A percentile compares a stretch with the other conserved stretches of the same genome.
Evolutionary conservation across 2,329 filamentous ascomycete genomes (phyloP).

Genomic region (Tricladium varicosporioides): DNA sequence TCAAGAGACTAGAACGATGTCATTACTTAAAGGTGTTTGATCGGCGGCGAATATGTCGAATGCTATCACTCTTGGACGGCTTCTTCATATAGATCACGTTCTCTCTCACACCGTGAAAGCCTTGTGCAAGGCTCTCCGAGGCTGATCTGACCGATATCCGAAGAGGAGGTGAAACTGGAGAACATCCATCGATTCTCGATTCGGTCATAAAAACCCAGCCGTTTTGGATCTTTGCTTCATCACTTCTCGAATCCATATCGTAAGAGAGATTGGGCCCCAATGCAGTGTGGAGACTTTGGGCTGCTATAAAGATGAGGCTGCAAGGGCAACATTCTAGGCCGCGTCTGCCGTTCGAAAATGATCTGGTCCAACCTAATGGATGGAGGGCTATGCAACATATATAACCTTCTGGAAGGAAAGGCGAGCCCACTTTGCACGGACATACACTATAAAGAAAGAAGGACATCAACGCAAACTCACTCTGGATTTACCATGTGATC

Average conservation of each 20-base stretch:
- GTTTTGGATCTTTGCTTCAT: neutral
- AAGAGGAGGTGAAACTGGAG: neutral
- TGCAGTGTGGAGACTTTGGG: neutral
- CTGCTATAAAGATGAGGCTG: neutral
- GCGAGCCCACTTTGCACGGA: too few species aligned
- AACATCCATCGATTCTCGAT: neutral
- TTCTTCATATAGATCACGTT: neutral
- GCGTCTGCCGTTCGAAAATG: neutral
- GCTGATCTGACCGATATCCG: neutral
- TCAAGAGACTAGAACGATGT: too few species aligned
- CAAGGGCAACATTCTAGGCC: neutral
- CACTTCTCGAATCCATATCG: neutral
- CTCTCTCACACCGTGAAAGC: neutral
- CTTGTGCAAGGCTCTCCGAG: neutral
- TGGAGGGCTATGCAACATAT: neutral
- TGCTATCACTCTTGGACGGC: neutral
- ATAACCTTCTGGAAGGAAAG: too few species aligned
- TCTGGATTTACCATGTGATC: too few species aligned
- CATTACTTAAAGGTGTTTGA: too few species aligned
- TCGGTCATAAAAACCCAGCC: neutral
- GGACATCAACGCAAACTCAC: too few species aligned
- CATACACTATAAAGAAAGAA: too few species aligned
- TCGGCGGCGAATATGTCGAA: neutral
- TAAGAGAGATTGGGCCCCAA: neutral
- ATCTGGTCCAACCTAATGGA: neutral